These are phyloP conservation scores for Trapa bicornis DNA, from an alignment of 345 rosid genomes.

Conservation along the genomic window DNA sequence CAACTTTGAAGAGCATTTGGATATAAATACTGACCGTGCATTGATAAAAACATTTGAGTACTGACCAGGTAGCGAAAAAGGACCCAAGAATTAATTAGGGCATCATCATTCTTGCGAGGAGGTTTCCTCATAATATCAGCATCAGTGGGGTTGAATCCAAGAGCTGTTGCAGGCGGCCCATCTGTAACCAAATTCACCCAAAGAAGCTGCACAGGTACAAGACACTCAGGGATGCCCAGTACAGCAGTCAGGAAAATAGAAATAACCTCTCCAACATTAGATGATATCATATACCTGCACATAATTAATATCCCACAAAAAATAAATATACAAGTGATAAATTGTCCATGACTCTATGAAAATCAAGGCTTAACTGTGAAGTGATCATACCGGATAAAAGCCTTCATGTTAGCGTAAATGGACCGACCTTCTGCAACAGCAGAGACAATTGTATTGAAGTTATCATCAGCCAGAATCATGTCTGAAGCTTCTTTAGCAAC, in stretches of 20 bases:
- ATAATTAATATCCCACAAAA: slow-evolving; percentile 2
- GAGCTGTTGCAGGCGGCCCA: slow-evolving; percentile 96
- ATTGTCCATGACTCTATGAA: background rate
- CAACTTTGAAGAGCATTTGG: background rate
- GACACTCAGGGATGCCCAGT: slow-evolving; percentile 79
- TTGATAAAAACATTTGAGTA: background rate
- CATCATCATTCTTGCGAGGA: slow-evolving; percentile 70
- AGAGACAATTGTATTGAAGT: slow-evolving; percentile 68
- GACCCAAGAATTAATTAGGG: slow-evolving; percentile 63
- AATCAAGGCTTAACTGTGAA: background rate
- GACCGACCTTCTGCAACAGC: slow-evolving; percentile 92
- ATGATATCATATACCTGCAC: slow-evolving; percentile 89
- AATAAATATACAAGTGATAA: slow-evolving; percentile 5
- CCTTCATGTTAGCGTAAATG: slow-evolving; percentile 85
- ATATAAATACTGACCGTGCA: background rate
- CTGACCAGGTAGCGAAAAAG: slow-evolving; percentile 66
- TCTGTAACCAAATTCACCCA: slow-evolving; percentile 97
- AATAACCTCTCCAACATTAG: slow-evolving; percentile 90
- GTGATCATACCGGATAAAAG: slow-evolving; percentile 59
- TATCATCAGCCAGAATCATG: slow-evolving; percentile 93
- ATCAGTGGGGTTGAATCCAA: slow-evolving; percentile 90
- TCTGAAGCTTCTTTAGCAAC: slow-evolving; percentile 98
- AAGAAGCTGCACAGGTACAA: slow-evolving; percentile 91
- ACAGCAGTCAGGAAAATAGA: slow-evolving; percentile 82
- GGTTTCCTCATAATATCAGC: slow-evolving; percentile 76